Evolutionary conservation across 228 moss, liverwort and hornwort genomes (phyloP).

Genomic region (Sphagnum fallax): DNA sequence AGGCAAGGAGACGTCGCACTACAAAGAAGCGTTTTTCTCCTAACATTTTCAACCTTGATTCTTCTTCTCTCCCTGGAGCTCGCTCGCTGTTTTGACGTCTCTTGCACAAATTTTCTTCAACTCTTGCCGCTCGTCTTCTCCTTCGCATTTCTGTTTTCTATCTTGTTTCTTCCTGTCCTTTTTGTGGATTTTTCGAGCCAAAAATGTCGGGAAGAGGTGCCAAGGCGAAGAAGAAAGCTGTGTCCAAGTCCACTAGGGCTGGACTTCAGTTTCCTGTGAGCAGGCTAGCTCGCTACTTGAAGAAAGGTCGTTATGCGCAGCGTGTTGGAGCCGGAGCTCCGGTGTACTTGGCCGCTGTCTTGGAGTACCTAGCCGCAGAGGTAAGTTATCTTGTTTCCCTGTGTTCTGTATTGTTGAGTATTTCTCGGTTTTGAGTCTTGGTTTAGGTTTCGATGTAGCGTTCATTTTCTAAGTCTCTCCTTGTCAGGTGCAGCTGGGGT

Average conservation of each 20-base stretch:
- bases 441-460: no score
- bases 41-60: no score
- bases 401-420: not conserved
- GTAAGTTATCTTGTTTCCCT: not conserved
- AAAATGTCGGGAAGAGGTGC: slow-evolving; percentile 26
- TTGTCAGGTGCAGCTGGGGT: not conserved
- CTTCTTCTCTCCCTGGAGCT: no score
- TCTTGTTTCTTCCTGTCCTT: no score
- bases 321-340: slow-evolving; percentile 39
- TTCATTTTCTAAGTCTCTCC: not conserved
- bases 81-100: no score
- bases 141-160: no score
- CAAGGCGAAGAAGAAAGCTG: slow-evolving; percentile 23
- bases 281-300: slow-evolving; percentile 14
- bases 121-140: no score
- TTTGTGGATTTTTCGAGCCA: not conserved
- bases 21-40: no score
- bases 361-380: slow-evolving; percentile 20
- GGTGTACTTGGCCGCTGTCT: slow-evolving; percentile 22
- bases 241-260: slow-evolving; percentile 19
- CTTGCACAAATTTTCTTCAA: no score
- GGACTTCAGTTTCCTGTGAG: slow-evolving; percentile 38
- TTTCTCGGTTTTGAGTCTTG: not conserved
- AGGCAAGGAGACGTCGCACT: no score
- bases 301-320: slow-evolving; percentile 30